A percentile compares a stretch with the other conserved stretches of the same genome.
Evolutionary conservation across 2,329 filamentous ascomycete species (phyloP).

Genomic region (Pyricularia sp.): DNA sequence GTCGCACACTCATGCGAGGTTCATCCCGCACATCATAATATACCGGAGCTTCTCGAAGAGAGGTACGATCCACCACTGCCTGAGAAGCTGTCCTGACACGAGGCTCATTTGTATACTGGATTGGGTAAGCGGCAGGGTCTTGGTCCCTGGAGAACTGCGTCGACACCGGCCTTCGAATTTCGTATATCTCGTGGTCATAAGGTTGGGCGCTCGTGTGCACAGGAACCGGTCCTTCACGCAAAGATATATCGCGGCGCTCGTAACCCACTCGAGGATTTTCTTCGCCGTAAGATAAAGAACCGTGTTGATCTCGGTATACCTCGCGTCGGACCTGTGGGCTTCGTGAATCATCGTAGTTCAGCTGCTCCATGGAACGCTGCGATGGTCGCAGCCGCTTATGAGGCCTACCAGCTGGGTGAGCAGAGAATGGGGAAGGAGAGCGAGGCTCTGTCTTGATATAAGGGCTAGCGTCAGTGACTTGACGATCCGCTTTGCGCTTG

Average conservation of each 20-base stretch:
- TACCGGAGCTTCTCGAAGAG: constrained; percentile 26
- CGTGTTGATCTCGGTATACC: constrained; percentile 21
- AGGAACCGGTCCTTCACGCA: constrained; percentile 9
- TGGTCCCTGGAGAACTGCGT: constrained; percentile 23
- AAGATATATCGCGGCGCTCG: constrained; percentile 16
- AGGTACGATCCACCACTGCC: constrained; percentile 22
- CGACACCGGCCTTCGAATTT: constrained; percentile 2
- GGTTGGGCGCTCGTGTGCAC: background rate
- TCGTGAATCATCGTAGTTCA: constrained; percentile 27
- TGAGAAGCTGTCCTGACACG: constrained; percentile 29
- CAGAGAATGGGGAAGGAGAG: constrained; percentile 46
- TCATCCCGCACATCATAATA: constrained; percentile 31
- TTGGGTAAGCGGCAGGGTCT: constrained; percentile 22
- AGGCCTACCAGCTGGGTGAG: constrained; percentile 38
- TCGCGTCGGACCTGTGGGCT: constrained; percentile 26
- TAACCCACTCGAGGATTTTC: constrained; percentile 22
- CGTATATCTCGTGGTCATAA: constrained; percentile 1
- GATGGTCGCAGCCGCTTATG: constrained; percentile 40
- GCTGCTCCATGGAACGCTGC: constrained; percentile 12
- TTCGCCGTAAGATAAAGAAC: constrained; percentile 10
- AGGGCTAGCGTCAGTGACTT: constrained; percentile 34
- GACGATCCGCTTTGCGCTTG: constrained; percentile 36
- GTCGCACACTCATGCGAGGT: constrained; percentile 33
- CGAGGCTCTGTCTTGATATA: constrained; percentile 53
- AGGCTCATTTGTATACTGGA: constrained; percentile 24